Evolutionary conservation across 352 stramenopile species (phyloP).

Genomic region (Globisporangium solare): DNA sequence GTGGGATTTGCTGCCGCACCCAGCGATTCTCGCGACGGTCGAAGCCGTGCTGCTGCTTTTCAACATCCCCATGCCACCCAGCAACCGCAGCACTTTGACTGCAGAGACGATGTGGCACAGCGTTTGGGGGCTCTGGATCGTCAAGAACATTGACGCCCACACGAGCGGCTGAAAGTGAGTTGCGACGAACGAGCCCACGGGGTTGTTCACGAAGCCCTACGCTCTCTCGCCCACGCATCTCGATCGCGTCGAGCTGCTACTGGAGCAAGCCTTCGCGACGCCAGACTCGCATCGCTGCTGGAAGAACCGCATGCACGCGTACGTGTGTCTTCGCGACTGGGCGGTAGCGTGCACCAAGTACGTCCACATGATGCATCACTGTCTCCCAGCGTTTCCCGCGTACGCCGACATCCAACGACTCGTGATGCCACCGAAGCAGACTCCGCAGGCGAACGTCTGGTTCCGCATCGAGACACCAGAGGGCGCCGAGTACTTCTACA

Average conservation of each 20-base stretch:
- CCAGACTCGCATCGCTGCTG: slow-evolving; percentile 35
- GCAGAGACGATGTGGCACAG: slow-evolving; percentile 28
- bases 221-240: slow-evolving; percentile 34
- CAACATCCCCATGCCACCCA: slow-evolving; percentile 21
- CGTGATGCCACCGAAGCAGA: slow-evolving; percentile 38
- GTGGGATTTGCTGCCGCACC: slow-evolving; percentile 48
- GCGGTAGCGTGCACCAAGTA: slow-evolving; percentile 36
- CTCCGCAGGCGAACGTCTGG: slow-evolving; percentile 55
- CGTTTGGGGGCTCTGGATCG: slow-evolving; percentile 62
- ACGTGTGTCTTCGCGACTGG: slow-evolving; percentile 48
- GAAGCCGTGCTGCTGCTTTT: slow-evolving; percentile 60
- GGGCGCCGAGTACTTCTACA: slow-evolving; percentile 60
- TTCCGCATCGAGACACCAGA: slow-evolving; percentile 43
- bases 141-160: slow-evolving; percentile 76
- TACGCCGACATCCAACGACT: slow-evolving; percentile 40
- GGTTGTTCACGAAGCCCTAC: slow-evolving; percentile 74
- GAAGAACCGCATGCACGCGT: slow-evolving; percentile 45
- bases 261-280: slow-evolving; percentile 18
- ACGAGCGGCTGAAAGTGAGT: slow-evolving; percentile 60
- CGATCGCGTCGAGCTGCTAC: slow-evolving; percentile 26
- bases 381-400: slow-evolving; percentile 34
- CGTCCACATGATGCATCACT: slow-evolving; percentile 54
- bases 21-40: slow-evolving; percentile 37
- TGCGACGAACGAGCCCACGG: slow-evolving; percentile 53
- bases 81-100: background rate